Percentiles rank a stretch among this genome's conserved stretches.
phyloP scores from a whole-genome alignment of 2,329 filamentous ascomycete genomes.

The Fonsecaea pugnacius region DNA sequence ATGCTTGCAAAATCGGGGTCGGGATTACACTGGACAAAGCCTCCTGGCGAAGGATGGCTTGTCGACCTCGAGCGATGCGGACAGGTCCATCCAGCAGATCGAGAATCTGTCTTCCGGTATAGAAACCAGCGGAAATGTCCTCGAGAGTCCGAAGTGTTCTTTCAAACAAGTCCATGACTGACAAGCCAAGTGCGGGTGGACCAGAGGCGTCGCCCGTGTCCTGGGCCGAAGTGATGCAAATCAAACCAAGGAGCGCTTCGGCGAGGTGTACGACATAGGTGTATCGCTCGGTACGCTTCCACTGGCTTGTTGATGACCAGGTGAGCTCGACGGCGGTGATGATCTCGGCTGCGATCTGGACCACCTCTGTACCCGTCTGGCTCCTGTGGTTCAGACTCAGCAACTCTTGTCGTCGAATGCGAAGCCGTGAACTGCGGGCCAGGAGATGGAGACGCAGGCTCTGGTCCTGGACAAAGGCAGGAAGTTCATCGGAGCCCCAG shows the following conservation, averaged over 20 bases:
- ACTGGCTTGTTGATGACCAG: not conserved
- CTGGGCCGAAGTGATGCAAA: constrained; percentile 1
- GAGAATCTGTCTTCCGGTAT: too few relatives aligned
- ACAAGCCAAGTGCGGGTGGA: too few relatives aligned
- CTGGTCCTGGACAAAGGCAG: not conserved
- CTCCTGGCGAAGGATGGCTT: too few relatives aligned
- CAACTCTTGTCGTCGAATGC: not conserved
- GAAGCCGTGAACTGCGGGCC: not conserved
- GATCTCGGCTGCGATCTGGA: constrained; percentile 4
- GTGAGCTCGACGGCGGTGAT: not conserved
- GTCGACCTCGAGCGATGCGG: too few relatives aligned
- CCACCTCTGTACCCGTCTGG: not conserved
- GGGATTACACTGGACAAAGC: too few relatives aligned
- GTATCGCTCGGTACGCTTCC: constrained; percentile 1
- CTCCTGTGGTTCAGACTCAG: not conserved
- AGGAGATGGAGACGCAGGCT: not conserved
- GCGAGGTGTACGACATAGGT: constrained; percentile 4
- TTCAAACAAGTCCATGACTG: too few relatives aligned
- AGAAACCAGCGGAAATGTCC: too few relatives aligned
- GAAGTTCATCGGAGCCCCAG: not conserved
- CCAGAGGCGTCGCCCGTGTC: too few relatives aligned
- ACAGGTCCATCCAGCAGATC: too few relatives aligned
- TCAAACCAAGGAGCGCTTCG: constrained; percentile 1
- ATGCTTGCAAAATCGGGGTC: too few relatives aligned
- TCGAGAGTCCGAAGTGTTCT: too few relatives aligned